Percentiles rank a stretch among this genome's conserved stretches.
phyloP scores from a whole-genome alignment of 331 rosid genomes.

The Rhamnella rubrinervis region DNA sequence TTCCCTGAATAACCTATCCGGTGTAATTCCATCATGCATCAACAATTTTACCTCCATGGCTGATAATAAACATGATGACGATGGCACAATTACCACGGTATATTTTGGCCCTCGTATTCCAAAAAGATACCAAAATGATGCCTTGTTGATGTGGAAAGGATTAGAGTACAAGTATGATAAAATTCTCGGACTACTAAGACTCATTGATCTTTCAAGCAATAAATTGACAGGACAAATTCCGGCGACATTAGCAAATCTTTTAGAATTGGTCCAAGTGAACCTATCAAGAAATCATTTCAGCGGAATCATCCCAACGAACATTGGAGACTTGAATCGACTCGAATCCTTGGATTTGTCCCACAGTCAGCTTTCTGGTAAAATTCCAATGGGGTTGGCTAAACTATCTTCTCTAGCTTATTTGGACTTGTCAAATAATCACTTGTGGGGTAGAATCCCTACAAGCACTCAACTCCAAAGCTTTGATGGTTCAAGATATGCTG shows the following conservation, averaged over 20 bases:
- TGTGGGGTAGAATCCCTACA: conserved; percentile 30
- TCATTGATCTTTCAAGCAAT: conserved; percentile 28
- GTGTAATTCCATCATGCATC: conserved; percentile 30
- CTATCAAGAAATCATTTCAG: background rate
- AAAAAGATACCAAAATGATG: background rate
- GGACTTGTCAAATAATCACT: conserved; percentile 20
- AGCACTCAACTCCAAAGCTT: conserved; percentile 33
- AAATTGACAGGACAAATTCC: background rate
- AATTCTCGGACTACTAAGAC: background rate
- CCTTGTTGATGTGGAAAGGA: conserved; percentile 10
- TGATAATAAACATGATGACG: background rate
- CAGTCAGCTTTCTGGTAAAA: conserved; percentile 14
- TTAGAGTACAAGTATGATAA: background rate
- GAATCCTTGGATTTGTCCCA: background rate
- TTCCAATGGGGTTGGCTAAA: conserved; percentile 21
- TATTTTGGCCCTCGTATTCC: background rate
- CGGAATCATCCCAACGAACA: background rate
- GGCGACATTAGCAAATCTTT: background rate
- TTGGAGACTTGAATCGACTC: background rate
- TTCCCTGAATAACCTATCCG: conserved; percentile 4
- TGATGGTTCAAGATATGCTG: conserved; percentile 3
- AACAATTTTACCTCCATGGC: conserved; percentile 24
- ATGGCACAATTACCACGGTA: too few species aligned
- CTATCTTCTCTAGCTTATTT: conserved; percentile 2
- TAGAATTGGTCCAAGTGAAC: background rate